phyloP scores from a whole-genome alignment of 2,329 filamentous ascomycete species.

The Xylaria arbuscula region DNA sequence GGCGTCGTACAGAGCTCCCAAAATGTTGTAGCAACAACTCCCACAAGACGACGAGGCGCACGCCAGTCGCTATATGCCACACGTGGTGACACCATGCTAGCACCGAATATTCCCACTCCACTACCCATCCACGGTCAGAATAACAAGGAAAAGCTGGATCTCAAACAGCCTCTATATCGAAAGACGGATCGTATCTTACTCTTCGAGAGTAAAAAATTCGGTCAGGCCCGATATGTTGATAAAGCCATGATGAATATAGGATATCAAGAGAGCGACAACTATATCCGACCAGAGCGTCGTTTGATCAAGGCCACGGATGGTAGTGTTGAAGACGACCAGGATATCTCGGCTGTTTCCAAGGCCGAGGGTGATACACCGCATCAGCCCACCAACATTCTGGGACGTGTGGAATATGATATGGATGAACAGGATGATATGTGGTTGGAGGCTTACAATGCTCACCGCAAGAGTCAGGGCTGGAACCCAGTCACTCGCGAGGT shows the following conservation, averaged over 20 bases:
- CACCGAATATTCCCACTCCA: constrained; percentile 71
- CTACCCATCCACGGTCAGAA: constrained; percentile 83
- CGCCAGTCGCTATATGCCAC: constrained; percentile 66
- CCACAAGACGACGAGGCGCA: constrained; percentile 56
- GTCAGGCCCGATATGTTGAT: constrained; percentile 91
- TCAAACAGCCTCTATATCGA: constrained; percentile 80
- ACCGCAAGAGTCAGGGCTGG: constrained; percentile 77
- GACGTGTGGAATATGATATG: constrained; percentile 98
- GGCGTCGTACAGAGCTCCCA: constrained; percentile 46
- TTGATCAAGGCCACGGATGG: constrained; percentile 73
- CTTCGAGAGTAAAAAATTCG: constrained; percentile 86
- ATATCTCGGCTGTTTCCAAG: constrained; percentile 58
- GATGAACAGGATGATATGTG: constrained; percentile 98
- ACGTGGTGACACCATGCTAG: constrained; percentile 57
- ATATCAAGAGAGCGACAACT: constrained; percentile 94
- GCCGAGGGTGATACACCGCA: constrained; percentile 67
- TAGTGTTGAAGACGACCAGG: constrained; percentile 69
- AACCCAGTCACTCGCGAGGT: constrained; percentile 91
- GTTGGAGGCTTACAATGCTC: constrained; percentile 84
- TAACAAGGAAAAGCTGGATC: constrained; percentile 80
- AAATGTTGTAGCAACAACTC: constrained; percentile 50
- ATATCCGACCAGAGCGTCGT: constrained; percentile 78
- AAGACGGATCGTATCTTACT: constrained; percentile 81
- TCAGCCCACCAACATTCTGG: constrained; percentile 65
- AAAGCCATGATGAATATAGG: constrained; percentile 96